Conservation (phyloP, 495 filamentous ascomycete species). For the Hyaloscypha bicolor region DNA sequence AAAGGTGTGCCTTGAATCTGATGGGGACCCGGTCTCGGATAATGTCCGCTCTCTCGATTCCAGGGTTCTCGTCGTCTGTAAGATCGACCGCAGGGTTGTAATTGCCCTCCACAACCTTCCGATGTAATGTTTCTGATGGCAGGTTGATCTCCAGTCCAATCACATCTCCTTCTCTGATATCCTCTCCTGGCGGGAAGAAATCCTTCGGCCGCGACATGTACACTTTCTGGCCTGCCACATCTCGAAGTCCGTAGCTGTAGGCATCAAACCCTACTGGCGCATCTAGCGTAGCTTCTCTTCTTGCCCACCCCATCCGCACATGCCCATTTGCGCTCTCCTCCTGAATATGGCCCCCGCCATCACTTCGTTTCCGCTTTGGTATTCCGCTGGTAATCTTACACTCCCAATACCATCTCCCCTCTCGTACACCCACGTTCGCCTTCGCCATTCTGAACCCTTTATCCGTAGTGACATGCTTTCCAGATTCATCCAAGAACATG, state of each 20-base stretch:
- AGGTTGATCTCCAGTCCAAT: slow-evolving; percentile 93
- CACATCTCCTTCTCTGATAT: slow-evolving; percentile 81
- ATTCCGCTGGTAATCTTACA: slow-evolving; percentile 77
- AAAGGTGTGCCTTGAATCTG: slow-evolving; percentile 86
- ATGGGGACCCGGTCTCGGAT: slow-evolving; percentile 95
- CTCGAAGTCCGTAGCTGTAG: slow-evolving; percentile 93
- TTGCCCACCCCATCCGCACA: slow-evolving; percentile 86
- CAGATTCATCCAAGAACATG: slow-evolving; percentile 65
- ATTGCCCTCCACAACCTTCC: slow-evolving; percentile 81
- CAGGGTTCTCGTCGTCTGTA: slow-evolving; percentile 51
- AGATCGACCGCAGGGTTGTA: slow-evolving; percentile 85
- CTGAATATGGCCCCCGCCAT: slow-evolving; percentile 4
- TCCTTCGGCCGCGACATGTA: slow-evolving; percentile 90
- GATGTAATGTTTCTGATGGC: slow-evolving; percentile 80
- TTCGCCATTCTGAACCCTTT: slow-evolving; percentile 84
- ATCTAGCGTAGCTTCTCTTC: slow-evolving; percentile 88
- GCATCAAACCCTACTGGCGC: slow-evolving; percentile 94
- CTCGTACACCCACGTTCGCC: slow-evolving; percentile 88
- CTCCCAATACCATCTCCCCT: slow-evolving; percentile 93
- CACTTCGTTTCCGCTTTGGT: slow-evolving; percentile 37
- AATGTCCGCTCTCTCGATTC: slow-evolving; percentile 61
- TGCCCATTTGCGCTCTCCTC: slow-evolving; percentile 59
- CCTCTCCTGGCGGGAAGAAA: slow-evolving; percentile 76
- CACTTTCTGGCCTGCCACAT: slow-evolving; percentile 85
- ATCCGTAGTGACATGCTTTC: slow-evolving; percentile 67